A percentile compares a stretch with the other conserved stretches of the same genome.
Conservation (phyloP, 2,329 filamentous ascomycete species). For the Gaeumannomyces tritici region DNA sequence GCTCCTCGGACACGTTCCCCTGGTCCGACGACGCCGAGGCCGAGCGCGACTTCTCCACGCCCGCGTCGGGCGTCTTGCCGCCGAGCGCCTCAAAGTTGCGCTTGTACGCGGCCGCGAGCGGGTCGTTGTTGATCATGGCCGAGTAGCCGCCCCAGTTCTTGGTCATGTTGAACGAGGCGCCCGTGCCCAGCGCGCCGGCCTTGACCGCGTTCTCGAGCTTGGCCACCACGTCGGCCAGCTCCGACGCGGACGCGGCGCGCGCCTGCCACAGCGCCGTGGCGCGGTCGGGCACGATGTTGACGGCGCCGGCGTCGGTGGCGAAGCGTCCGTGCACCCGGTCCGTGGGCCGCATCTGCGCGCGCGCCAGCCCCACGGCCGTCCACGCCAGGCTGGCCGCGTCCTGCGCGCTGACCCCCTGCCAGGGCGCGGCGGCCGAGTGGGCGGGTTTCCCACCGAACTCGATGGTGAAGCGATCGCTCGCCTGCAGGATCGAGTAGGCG, state of each 20-base stretch:
- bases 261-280: conserved; percentile 49
- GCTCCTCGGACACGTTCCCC: conserved; percentile 46
- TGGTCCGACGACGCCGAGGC: conserved; percentile 47
- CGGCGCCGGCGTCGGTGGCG: conserved; percentile 5
- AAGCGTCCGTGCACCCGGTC: conserved; percentile 8
- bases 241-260: conserved; percentile 33
- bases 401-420: conserved; percentile 27
- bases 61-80: conserved; percentile 21
- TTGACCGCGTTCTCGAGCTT: conserved; percentile 19
- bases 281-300: conserved; percentile 24
- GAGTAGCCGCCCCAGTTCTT: conserved; percentile 19
- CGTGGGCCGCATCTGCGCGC: conserved; percentile 15
- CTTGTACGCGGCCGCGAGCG: conserved; percentile 13
- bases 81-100: background rate
- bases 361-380: conserved; percentile 18
- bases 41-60: conserved; percentile 29
- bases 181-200: conserved; percentile 21
- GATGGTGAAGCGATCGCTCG: conserved; percentile 2
- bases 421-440: conserved; percentile 27
- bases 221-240: conserved; percentile 13
- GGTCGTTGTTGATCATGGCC: conserved; percentile 20
- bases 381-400: conserved; percentile 26
- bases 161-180: conserved; percentile 25
- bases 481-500: background rate
- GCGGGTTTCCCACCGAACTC: conserved; percentile 18